Conservation (phyloP, 169 alveolate genomes). For the Plasmodium blacklocki region DNA sequence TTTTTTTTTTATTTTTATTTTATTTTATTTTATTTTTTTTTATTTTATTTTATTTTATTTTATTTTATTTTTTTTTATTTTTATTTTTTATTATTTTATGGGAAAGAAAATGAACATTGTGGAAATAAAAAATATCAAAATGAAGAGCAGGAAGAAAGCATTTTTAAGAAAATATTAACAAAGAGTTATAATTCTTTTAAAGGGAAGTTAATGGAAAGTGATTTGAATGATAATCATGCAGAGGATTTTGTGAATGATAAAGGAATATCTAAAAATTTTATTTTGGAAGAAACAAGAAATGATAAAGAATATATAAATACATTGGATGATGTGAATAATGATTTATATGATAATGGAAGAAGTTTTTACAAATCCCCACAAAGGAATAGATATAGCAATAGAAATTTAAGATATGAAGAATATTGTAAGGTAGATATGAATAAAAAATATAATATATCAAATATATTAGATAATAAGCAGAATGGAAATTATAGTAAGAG, state of each 20-base stretch:
- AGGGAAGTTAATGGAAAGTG: conserved; percentile 22
- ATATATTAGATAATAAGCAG: background rate
- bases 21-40: too few species aligned
- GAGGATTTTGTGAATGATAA: background rate
- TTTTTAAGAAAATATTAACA: conserved; percentile 54
- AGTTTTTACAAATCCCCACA: background rate
- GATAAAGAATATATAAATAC: background rate
- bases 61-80: too few species aligned
- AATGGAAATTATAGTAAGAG: background rate
- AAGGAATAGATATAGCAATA: background rate
- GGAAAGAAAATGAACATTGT: too few species aligned
- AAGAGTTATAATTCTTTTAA: conserved; percentile 60
- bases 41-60: too few species aligned
- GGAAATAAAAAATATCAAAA: background rate
- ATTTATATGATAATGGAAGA: background rate
- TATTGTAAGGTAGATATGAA: background rate
- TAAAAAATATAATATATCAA: background rate
- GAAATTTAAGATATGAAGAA: background rate
- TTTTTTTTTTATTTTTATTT: too few species aligned
- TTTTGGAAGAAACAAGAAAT: background rate
- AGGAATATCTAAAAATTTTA: background rate
- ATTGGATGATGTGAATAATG: background rate
- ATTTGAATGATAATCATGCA: background rate
- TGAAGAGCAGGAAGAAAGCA: conserved; percentile 8
- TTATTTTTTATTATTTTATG: too few species aligned